phyloP scores from a whole-genome alignment of 2,329 filamentous ascomycete species.

The Colletotrichum lindemuthianum region DNA sequence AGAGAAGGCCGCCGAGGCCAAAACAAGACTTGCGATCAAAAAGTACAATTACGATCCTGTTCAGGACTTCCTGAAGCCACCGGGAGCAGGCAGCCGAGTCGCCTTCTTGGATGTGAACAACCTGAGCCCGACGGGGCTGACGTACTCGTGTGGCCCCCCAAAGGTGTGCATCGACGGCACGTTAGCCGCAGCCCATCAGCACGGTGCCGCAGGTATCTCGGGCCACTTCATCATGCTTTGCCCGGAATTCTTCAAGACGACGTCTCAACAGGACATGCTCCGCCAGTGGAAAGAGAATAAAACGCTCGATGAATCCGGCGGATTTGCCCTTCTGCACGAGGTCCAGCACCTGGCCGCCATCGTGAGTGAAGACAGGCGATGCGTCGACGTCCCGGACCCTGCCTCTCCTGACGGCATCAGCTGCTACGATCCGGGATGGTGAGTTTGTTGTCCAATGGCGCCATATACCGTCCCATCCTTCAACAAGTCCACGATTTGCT shows the following conservation, averaged over 20 bases:
- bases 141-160: conserved; percentile 6
- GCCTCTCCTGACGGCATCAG: background rate
- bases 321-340: conserved; percentile 8
- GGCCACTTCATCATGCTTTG: conserved; percentile 6
- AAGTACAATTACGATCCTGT: conserved; percentile 9
- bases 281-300: background rate
- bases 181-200: conserved; percentile 3
- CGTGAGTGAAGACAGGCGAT: background rate
- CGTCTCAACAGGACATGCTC: conserved; percentile 5
- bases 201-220: background rate
- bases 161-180: background rate
- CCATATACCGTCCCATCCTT: no score
- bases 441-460: background rate
- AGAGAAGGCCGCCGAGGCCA: conserved; percentile 1
- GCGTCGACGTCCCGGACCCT: conserved; percentile 4
- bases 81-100: background rate
- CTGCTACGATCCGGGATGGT: conserved; percentile 5
- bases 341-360: conserved; percentile 7
- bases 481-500: background rate
- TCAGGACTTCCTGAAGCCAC: background rate
- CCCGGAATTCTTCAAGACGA: background rate
- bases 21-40: background rate
- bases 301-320: background rate
- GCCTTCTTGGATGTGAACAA: background rate
- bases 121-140: conserved; percentile 15